Conservation (phyloP, 2,329 filamentous ascomycete species). For the Claviceps paspali region DNA sequence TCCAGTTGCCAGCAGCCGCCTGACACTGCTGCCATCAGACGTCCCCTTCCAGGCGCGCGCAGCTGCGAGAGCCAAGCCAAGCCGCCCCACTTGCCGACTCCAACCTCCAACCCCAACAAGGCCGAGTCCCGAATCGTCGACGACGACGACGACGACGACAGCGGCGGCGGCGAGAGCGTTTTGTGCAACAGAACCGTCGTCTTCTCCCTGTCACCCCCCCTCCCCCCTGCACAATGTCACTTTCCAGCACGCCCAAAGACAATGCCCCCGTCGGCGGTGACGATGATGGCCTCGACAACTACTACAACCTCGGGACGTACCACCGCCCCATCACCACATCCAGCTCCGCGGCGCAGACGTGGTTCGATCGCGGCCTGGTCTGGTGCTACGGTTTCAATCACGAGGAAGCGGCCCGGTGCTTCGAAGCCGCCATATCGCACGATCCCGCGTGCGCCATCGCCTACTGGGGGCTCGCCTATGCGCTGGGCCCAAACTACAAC, state of each 20-base stretch:
- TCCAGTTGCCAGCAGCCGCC: too few relatives aligned
- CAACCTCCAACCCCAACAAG: too few relatives aligned
- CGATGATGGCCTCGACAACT: constrained; percentile 18
- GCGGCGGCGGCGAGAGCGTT: too few relatives aligned
- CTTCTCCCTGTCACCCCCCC: too few relatives aligned
- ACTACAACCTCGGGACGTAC: constrained; percentile 50
- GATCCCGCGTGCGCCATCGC: constrained; percentile 46
- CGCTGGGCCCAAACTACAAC: constrained; percentile 60
- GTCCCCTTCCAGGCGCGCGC: too few relatives aligned
- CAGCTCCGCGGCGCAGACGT: constrained; percentile 37
- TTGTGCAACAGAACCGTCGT: too few relatives aligned
- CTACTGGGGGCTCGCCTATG: constrained; percentile 56
- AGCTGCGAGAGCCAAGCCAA: too few relatives aligned
- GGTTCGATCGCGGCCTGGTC: constrained; percentile 58
- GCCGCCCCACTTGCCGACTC: too few relatives aligned
- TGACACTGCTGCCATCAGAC: too few relatives aligned
- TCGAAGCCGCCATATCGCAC: constrained; percentile 38
- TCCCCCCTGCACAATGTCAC: not conserved
- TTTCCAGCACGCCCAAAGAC: not conserved
- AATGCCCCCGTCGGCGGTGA: not conserved
- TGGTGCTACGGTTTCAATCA: constrained; percentile 70
- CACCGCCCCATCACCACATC: constrained; percentile 38
- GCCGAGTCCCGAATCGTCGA: too few relatives aligned
- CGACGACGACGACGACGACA: too few relatives aligned
- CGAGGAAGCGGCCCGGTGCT: constrained; percentile 52